phyloP scores from a whole-genome alignment of 2,329 filamentous ascomycete genomes.

The Arthrocladium fulminans region DNA sequence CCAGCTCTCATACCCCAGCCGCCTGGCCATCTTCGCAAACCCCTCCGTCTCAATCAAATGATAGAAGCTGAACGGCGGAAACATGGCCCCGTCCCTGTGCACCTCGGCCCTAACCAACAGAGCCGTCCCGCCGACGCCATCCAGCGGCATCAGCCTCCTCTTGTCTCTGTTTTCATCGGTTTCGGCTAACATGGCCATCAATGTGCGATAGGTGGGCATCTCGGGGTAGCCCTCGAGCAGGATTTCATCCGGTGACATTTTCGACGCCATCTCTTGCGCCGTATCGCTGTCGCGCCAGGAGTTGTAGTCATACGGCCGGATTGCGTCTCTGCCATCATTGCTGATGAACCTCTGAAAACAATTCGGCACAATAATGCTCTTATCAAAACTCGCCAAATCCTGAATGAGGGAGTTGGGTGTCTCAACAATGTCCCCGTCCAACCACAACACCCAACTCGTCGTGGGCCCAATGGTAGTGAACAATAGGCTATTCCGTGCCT shows the following conservation, averaged over 20 bases:
- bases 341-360: conserved; percentile 86
- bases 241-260: conserved; percentile 87
- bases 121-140: conserved; percentile 89
- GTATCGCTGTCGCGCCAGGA: conserved; percentile 87
- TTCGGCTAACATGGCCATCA: conserved; percentile 78
- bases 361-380: conserved; percentile 88
- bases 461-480: conserved; percentile 88
- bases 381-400: conserved; percentile 78
- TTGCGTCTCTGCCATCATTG: conserved; percentile 60
- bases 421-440: conserved; percentile 87
- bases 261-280: conserved; percentile 63
- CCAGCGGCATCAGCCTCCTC: conserved; percentile 61
- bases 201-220: conserved; percentile 79
- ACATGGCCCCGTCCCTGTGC: conserved; percentile 96
- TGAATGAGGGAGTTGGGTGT: conserved; percentile 78
- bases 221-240: conserved; percentile 87
- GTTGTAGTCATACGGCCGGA: conserved; percentile 92
- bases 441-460: conserved; percentile 94
- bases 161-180: conserved; percentile 47
- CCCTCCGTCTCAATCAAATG: conserved; percentile 96
- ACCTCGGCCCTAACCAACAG: conserved; percentile 93
- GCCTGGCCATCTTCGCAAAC: conserved; percentile 91
- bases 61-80: conserved; percentile 92
- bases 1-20: conserved; percentile 73
- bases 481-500: conserved; percentile 84